These are phyloP conservation scores for Cokeromyces recurvatus DNA, from an alignment of 371 early-diverging fungal genomes.

Conservation along the genomic window DNA sequence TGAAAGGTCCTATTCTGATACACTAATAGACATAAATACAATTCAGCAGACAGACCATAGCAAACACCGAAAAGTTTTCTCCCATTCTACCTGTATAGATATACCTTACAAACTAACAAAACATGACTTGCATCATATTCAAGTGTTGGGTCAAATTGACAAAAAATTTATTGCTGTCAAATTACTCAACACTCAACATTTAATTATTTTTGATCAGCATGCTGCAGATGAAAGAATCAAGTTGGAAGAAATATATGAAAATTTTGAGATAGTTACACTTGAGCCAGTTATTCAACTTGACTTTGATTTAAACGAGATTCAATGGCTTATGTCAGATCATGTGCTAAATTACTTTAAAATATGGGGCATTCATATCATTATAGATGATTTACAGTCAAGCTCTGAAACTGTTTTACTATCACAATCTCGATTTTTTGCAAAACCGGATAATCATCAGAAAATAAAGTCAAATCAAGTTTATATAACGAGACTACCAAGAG, in stretches of 20 bases:
- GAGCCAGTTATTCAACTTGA: conserved; percentile 46
- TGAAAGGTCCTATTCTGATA: too few species aligned
- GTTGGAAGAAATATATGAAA: conserved; percentile 45
- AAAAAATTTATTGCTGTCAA: conserved; percentile 58
- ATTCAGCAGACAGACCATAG: neutral
- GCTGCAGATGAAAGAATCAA: conserved; percentile 81
- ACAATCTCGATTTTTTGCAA: conserved; percentile 32
- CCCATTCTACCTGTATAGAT: too few species aligned
- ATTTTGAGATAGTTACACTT: conserved; percentile 16
- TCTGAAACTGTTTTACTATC: too few species aligned
- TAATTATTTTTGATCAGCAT: conserved; percentile 79
- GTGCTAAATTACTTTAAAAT: conserved; percentile 29
- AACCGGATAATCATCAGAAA: too few species aligned
- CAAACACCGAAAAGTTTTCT: neutral
- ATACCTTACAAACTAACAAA: conserved; percentile 30
- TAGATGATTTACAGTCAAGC: too few species aligned
- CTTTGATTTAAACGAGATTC: conserved; percentile 36
- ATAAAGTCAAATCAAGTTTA: too few species aligned
- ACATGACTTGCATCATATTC: conserved; percentile 19
- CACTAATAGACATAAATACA: too few species aligned
- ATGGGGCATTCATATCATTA: conserved; percentile 59
- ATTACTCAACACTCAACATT: conserved; percentile 7
- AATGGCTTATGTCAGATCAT: conserved; percentile 13
- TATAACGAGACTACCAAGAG: conserved; percentile 38
- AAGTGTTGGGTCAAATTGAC: conserved; percentile 65